Evolutionary conservation across 2,329 filamentous ascomycete species (phyloP).

Genomic region (Sphaerostilbella broomeana): DNA sequence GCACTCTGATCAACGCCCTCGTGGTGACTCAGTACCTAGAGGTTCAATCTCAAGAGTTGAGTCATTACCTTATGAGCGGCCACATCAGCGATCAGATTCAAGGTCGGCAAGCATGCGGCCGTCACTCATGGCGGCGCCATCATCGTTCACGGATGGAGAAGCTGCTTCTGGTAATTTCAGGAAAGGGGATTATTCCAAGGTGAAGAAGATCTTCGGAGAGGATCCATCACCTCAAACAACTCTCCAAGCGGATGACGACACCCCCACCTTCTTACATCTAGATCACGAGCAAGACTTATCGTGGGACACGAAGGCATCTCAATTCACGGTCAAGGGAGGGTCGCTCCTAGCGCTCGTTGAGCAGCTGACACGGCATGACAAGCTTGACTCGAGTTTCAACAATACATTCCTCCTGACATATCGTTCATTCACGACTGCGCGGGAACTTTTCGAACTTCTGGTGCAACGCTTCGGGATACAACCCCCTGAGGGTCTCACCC

Average conservation of each 20-base stretch:
- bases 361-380: slow-evolving; percentile 91
- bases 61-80: slow-evolving; percentile 47
- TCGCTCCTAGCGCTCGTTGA: slow-evolving; percentile 86
- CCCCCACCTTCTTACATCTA: slow-evolving; percentile 74
- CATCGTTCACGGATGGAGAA: slow-evolving; percentile 61
- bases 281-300: slow-evolving; percentile 86
- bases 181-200: slow-evolving; percentile 57
- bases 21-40: no score
- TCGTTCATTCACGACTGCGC: slow-evolving; percentile 83
- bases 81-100: slow-evolving; percentile 53
- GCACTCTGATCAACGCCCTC: slow-evolving; percentile 33
- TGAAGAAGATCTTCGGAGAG: slow-evolving; percentile 61
- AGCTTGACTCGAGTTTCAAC: slow-evolving; percentile 91
- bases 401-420: slow-evolving; percentile 97
- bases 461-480: slow-evolving; percentile 90
- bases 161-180: slow-evolving; percentile 43
- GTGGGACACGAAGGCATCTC: slow-evolving; percentile 75
- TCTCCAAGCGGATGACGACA: slow-evolving; percentile 59
- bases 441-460: slow-evolving; percentile 86
- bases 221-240: slow-evolving; percentile 46
- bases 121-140: slow-evolving; percentile 46
- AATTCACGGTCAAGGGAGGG: slow-evolving; percentile 76
- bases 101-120: slow-evolving; percentile 39
- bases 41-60: no score
- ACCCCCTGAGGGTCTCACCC: slow-evolving; percentile 72